A percentile compares a stretch with the other conserved stretches of the same genome.
Evolutionary conservation across 2,329 filamentous ascomycete genomes (phyloP).

Genomic region (Cercospora nicotianae): DNA sequence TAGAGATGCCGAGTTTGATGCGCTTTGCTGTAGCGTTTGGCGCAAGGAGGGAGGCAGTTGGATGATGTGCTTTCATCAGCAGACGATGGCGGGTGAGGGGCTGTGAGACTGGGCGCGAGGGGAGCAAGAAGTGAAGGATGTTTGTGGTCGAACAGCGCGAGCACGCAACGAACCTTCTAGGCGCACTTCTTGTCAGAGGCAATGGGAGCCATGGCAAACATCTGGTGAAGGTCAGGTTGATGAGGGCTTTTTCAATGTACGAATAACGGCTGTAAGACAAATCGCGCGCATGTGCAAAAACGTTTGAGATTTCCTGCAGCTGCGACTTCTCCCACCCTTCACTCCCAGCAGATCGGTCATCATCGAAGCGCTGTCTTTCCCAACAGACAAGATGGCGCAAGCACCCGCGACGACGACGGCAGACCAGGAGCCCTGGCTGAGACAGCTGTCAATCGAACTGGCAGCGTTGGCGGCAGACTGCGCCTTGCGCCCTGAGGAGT

Average conservation of each 20-base stretch:
- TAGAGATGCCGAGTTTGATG: slow-evolving; percentile 33
- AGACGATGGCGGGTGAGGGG: slow-evolving; percentile 28
- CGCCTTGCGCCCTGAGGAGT: not conserved
- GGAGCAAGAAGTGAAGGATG: not conserved
- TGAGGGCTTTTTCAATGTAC: not conserved
- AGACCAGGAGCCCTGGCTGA: not conserved
- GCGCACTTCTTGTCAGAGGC: not conserved
- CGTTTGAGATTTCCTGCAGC: not conserved
- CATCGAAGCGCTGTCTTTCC: not conserved
- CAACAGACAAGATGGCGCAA: not conserved
- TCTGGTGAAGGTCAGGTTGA: not conserved
- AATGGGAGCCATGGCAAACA: not conserved
- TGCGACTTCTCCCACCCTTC: not conserved
- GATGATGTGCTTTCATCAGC: slow-evolving; percentile 36
- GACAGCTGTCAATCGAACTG: not conserved
- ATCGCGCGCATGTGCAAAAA: not conserved
- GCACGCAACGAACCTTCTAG: not conserved
- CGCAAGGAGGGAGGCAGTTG: slow-evolving; percentile 30
- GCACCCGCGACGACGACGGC: not conserved
- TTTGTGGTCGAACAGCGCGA: not conserved
- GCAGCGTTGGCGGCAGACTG: not conserved
- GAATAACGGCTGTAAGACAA: not conserved
- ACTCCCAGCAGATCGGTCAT: not conserved
- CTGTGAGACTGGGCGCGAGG: not conserved
- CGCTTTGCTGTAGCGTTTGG: slow-evolving; percentile 36